phyloP scores from a whole-genome alignment of 257 asterid genomes.

The Nicotiana tomentosiformis region DNA sequence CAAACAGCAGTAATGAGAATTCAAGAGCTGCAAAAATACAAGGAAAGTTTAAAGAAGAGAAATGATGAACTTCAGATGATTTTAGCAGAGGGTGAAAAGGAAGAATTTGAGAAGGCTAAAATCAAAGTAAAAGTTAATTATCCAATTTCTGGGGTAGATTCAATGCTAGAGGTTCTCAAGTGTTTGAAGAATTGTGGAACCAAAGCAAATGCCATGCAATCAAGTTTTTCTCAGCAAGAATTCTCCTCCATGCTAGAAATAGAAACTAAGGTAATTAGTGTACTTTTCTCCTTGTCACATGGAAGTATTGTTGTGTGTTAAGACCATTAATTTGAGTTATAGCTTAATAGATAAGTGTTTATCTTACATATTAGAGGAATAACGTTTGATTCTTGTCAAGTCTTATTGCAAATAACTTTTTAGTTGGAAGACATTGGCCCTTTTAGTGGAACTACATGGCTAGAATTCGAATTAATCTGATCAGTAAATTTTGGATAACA shows the following conservation, averaged over 20 bases:
- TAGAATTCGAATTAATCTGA: not conserved
- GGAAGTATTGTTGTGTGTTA: not conserved
- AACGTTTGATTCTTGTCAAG: not conserved
- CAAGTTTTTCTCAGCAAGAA: constrained; percentile 23
- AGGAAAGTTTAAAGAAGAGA: constrained; percentile 19
- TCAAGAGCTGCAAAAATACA: constrained; percentile 19
- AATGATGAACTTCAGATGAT: constrained; percentile 21
- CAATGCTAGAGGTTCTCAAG: constrained; percentile 37
- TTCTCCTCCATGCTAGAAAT: constrained; percentile 26
- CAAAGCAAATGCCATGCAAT: constrained; percentile 16
- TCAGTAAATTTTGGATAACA: not conserved
- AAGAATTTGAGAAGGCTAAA: constrained; percentile 17
- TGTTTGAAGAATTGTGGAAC: constrained; percentile 26
- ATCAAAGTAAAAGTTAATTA: constrained; percentile 26
- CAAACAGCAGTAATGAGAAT: constrained; percentile 34
- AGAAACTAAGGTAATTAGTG: constrained; percentile 24
- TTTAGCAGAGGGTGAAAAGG: not conserved
- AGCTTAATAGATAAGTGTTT: not conserved
- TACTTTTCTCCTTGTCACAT: not conserved
- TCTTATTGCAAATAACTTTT: not conserved
- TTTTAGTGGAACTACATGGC: not conserved
- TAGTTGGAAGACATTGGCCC: not conserved
- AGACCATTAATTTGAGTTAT: not conserved
- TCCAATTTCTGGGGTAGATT: constrained; percentile 50
- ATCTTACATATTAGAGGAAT: not conserved